Conservation (phyloP, 1,284 basidiomycete species). For the Macrocystidia cucumis region DNA sequence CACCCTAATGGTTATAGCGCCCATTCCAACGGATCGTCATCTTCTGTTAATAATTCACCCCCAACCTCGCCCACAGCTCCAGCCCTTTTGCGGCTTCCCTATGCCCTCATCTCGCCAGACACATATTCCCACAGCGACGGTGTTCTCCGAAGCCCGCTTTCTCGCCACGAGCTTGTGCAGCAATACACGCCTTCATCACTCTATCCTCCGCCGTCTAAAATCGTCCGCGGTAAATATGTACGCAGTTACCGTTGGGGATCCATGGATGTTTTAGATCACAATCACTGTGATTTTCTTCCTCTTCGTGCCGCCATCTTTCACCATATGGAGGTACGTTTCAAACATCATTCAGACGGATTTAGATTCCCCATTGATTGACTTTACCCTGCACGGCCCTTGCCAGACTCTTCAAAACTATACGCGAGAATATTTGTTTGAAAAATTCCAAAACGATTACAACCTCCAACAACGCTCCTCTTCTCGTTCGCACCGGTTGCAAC, state of each 20-base stretch:
- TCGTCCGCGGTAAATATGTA: conserved; percentile 51
- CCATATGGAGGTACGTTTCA: conserved; percentile 74
- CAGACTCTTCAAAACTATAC: conserved; percentile 80
- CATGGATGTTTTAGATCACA: conserved; percentile 69
- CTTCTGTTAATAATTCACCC: conserved; percentile 41
- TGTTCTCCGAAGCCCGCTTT: conserved; percentile 42
- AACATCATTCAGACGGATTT: conserved; percentile 13
- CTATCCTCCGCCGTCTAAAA: conserved; percentile 33
- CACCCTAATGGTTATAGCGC: conserved; percentile 38
- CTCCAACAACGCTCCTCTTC: conserved; percentile 39
- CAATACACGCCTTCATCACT: conserved; percentile 56
- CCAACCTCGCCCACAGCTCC: conserved; percentile 53
- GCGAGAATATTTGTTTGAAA: conserved; percentile 73
- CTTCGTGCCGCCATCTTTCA: conserved; percentile 71
- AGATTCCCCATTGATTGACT: conserved; percentile 14
- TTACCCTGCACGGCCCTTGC: conserved; percentile 15
- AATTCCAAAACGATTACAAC: conserved; percentile 57
- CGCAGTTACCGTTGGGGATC: conserved; percentile 74
- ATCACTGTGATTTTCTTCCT: conserved; percentile 70
- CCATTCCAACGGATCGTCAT: conserved; percentile 41
- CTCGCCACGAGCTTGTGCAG: conserved; percentile 59
- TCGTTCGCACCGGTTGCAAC: conserved; percentile 34
- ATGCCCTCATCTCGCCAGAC: conserved; percentile 75
- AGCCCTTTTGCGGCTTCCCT: conserved; percentile 57
- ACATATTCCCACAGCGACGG: conserved; percentile 74